These are phyloP conservation scores for Senecio squalidus DNA, from an alignment of 140 eudicot genomes.

Conservation along the genomic window DNA sequence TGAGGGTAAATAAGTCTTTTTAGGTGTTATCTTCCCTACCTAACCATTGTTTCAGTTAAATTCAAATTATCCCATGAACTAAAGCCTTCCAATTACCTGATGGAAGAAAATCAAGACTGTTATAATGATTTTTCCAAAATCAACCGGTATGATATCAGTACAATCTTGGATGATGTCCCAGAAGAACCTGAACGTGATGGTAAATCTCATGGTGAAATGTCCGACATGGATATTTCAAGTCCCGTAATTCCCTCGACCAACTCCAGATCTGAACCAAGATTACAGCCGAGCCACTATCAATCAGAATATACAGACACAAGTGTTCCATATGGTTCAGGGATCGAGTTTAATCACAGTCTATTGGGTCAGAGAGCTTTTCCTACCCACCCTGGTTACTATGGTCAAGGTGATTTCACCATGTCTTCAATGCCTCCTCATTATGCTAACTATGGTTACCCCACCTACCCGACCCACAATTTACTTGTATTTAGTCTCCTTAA, in stretches of 20 bases:
- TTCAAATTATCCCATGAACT: no score
- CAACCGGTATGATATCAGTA: constrained; percentile 21
- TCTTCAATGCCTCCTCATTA: not conserved
- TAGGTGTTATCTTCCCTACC: no score
- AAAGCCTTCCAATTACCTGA: constrained; percentile 34
- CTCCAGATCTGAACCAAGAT: constrained; percentile 4
- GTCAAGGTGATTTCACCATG: constrained; percentile 8
- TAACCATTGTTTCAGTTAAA: no score
- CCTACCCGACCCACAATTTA: not conserved
- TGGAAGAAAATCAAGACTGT: constrained; percentile 58
- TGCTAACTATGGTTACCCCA: not conserved
- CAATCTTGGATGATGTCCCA: constrained; percentile 44
- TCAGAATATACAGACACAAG: constrained; percentile 1
- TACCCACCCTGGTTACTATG: constrained; percentile 1
- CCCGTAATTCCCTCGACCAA: constrained; percentile 24
- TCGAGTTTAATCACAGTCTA: not conserved
- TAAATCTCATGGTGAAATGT: constrained; percentile 1
- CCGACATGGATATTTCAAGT: constrained; percentile 23
- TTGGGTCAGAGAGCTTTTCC: constrained; percentile 5
- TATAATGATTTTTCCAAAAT: constrained; percentile 37
- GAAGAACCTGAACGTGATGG: constrained; percentile 25
- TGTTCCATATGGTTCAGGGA: constrained; percentile 1
- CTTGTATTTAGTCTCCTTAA: constrained; percentile 65
- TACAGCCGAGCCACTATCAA: constrained; percentile 6
- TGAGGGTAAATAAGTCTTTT: no score